These are phyloP conservation scores for Acanthamoeba royreba DNA, from an alignment of 208 protist genomes.

Conservation along the genomic window DNA sequence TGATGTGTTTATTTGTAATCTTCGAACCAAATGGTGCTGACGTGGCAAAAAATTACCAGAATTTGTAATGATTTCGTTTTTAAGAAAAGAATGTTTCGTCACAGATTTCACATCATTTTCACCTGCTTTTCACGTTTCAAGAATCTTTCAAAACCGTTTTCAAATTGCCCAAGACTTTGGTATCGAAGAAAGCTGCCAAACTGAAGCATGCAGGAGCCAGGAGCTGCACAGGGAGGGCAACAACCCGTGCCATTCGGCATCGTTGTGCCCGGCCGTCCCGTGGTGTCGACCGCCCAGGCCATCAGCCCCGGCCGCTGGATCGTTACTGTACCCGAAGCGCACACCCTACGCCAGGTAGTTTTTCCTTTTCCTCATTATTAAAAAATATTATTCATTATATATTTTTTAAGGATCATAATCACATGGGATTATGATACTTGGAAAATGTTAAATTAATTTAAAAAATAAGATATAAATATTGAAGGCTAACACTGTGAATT, in stretches of 20 bases:
- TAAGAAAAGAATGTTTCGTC: too few relatives aligned
- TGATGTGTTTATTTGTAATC: too few relatives aligned
- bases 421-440: not conserved
- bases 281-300: not conserved
- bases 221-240: not conserved
- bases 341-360: not conserved
- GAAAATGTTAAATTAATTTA: too few relatives aligned
- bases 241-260: not conserved
- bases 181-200: not conserved
- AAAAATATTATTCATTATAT: not conserved
- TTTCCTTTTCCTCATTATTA: not conserved
- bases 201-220: not conserved
- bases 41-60: too few relatives aligned
- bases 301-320: not conserved
- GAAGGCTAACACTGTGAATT: too few relatives aligned
- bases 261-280: not conserved
- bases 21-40: too few relatives aligned
- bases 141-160: too few relatives aligned
- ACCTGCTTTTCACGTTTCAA: too few relatives aligned
- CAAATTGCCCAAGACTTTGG: too few relatives aligned
- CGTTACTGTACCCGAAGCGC: not conserved
- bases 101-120: too few relatives aligned
- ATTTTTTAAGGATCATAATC: not conserved
- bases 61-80: too few relatives aligned
- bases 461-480: too few relatives aligned